Evolutionary conservation across 1,284 basidiomycete species (phyloP).

Genomic region (Cryptococcus deneoformans): DNA sequence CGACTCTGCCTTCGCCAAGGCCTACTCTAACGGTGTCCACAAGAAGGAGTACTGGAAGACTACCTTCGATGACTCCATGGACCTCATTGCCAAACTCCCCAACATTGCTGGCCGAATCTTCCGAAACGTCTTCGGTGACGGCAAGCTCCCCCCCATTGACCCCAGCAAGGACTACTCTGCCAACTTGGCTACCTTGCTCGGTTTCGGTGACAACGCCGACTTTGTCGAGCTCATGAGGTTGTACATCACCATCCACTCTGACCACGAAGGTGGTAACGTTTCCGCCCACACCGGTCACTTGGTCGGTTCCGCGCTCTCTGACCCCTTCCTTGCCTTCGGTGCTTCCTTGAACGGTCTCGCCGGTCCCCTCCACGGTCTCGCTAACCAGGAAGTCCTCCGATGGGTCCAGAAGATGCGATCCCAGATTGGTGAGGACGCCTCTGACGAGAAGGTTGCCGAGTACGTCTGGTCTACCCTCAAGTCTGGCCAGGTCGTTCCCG

Average conservation of each 20-base stretch:
- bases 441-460: constrained; percentile 81
- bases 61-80: constrained; percentile 95
- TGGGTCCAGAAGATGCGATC: constrained; percentile 88
- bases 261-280: constrained; percentile 98
- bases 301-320: constrained; percentile 95
- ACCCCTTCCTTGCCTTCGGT: constrained; percentile 94
- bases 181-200: constrained; percentile 89
- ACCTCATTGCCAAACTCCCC: constrained; percentile 96
- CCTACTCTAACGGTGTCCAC: constrained; percentile 85
- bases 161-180: constrained; percentile 85
- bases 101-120: constrained; percentile 97
- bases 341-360: constrained; percentile 96
- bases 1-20: constrained; percentile 94
- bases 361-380: constrained; percentile 92
- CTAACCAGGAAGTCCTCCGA: constrained; percentile 89
- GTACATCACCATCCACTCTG: constrained; percentile 98
- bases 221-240: constrained; percentile 95
- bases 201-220: constrained; percentile 81
- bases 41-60: constrained; percentile 99
- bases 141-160: constrained; percentile 88
- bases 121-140: constrained; percentile 83
- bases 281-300: constrained; percentile 96
- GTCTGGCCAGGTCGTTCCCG: constrained; percentile 86
- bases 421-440: constrained; percentile 74
- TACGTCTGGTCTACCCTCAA: constrained; percentile 94